Base-by-base conservation (phyloP, 441 rosid genomes). In the Melastoma candidum region DNA sequence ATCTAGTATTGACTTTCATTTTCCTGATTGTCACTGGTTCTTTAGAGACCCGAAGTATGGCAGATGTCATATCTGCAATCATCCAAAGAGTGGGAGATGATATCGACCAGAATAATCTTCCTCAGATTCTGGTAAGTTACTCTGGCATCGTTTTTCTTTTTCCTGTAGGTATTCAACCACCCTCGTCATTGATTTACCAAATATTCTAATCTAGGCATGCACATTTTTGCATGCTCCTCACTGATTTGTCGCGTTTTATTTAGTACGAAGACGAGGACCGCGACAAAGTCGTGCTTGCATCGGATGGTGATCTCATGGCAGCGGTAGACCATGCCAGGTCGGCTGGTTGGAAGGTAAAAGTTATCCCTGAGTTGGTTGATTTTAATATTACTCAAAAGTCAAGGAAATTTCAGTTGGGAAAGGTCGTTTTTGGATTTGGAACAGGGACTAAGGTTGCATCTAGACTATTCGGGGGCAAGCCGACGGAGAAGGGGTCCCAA, bases 221-320 rank as follows among this genome's bases (percentile, higher is more conserved):
- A 17, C 22, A 17, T 17, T 17, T 17, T 17, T 17, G 22, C 22
- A 17, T 17, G 22, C 22, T 17, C 22, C 22, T 17, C 22, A 17
- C 24, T 62, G 47, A 32, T 32, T 32, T 32, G 41, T 17, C 22
- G 22, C 22, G 22, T 17, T 17, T 17, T 17, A 17, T 32, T 32
- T 66, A 93, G 99, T 89, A 93, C 56, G 99, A 93, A 73, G 99
- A 93, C 47, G 99, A 86, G 65, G 99, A 93, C 69, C 84, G 60
- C 27, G 99, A 93, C 71, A 86, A 85, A 82, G 96, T 89, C 60
- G 80, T 89, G 61, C 67, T 93, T 61, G 88, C 87, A 62, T 83
- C 96, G 36, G 99, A 93, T 48, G 63, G 65, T 51, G 99, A 93
- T 66, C 96, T 93, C 59, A 49, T 58, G 45, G 79, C 84, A 26